phyloP scores from a whole-genome alignment of 495 filamentous ascomycete genomes.

The Amphirosellinia nigrospora region DNA sequence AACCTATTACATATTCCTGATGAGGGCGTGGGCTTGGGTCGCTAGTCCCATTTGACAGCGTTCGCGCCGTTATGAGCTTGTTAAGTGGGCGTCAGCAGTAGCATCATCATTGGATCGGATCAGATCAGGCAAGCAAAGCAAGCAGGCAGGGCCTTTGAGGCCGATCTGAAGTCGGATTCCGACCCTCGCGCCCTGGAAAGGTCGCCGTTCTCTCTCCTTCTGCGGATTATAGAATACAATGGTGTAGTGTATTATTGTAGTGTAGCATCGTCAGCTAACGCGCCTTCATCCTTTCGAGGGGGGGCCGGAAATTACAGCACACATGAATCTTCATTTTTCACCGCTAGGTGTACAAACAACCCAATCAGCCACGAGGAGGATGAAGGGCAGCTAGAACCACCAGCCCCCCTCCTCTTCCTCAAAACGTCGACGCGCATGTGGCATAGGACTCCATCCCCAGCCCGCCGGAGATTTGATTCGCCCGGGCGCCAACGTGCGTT shows the following conservation, averaged over 20 bases:
- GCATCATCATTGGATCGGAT: slow-evolving; percentile 12
- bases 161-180: slow-evolving; percentile 11
- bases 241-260: background rate
- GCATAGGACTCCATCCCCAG: slow-evolving; percentile 16
- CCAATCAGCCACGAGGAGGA: slow-evolving; percentile 37
- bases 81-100: slow-evolving; percentile 9
- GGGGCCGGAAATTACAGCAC: slow-evolving; percentile 14
- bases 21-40: background rate
- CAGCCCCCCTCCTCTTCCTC: slow-evolving; percentile 8
- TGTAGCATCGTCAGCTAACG: background rate
- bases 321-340: slow-evolving; percentile 27
- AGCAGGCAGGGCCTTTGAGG: background rate
- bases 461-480: slow-evolving; percentile 22
- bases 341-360: slow-evolving; percentile 40
- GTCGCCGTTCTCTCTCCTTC: background rate
- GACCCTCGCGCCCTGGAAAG: background rate
- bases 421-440: slow-evolving; percentile 27
- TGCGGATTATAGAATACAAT: background rate
- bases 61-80: slow-evolving; percentile 24
- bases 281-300: slow-evolving; percentile 6
- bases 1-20: slow-evolving; percentile 12
- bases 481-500: slow-evolving; percentile 13
- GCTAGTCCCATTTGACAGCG: slow-evolving; percentile 9
- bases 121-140: no score
- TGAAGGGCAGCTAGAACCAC: slow-evolving; percentile 9